Evolutionary conservation across 176 grass and related monocot genomes (phyloP), one percentile per base, ranked within the genome.

Genomic region (Phoenix roebelenii): DNA sequence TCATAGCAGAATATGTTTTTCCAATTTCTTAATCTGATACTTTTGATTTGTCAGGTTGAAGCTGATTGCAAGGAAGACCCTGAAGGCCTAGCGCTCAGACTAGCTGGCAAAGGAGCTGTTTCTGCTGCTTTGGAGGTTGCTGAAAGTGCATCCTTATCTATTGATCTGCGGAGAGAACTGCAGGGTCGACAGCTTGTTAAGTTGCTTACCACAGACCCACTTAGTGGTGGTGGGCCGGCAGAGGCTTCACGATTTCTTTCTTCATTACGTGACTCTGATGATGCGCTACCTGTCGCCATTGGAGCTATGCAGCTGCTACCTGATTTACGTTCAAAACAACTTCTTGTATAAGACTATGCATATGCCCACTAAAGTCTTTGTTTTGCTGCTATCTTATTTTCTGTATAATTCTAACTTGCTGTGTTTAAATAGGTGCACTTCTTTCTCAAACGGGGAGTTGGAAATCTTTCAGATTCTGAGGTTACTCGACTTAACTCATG

Each of bases 171-270:
- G 61, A 82, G 92, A 56, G 92, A 97, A 73, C 76, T 97, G 74
- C 92, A 97, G 85, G 92, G 92, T 20, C 83, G 87, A 50, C 92
- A 97, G 29, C 84, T 97, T 56, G 92, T 97, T 70, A 91, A 97
- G 55, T 56, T 97, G 76, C 74, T 97, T 44, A 97, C 84, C 18
- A 90, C 92, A 5, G 92, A 97, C 58, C 92, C 92, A 55, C 87
- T 90, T 67, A 97, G 65, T 77, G 92, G 92, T 49, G 92, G 92
- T 49, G 92, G 92, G 35, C 92, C 92, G 58, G 92, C 92, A 6
- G 77, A 81, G 26, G 92, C 87, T 79, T 97, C 92, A 75, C 78
- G 83, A 25, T 97, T 97, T 78, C 78, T 97, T 18, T 97, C 92
- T 50, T 85, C 86, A 52, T 87, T 97, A 73, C 79, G 76, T 69